Base-by-base conservation (phyloP, 2,329 filamentous ascomycete genomes). In the Ceratocystis destructans region DNA sequence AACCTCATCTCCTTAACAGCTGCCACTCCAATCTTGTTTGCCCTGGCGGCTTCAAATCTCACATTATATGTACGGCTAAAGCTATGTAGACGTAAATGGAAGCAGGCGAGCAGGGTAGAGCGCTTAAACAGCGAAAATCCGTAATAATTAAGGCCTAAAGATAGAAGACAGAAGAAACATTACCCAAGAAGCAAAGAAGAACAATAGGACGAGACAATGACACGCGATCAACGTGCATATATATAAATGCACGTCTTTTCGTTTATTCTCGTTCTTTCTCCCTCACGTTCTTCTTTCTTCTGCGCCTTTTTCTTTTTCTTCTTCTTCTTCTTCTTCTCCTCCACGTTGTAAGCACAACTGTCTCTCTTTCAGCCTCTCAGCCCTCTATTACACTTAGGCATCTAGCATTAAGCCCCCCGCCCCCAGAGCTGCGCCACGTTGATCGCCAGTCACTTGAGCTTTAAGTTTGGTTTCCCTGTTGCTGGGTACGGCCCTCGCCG, bases 341-440 rank as follows among this genome's bases (percentile, higher is more conserved):
- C n/a, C 12, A 41, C 37, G 37, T 41, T 41, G 37, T 41, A 41
- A 3, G 37, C 37, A 12, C 10, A 41, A 41, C 12, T 64, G 20
- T 53, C 41, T 28, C 37, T 8, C 33, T n/a, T 41, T 15, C 37
- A 12, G 10, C 37, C 37, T 12, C 37, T 41, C 37, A 41, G 37
- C 37, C 37, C 37, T 41, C 37, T 12, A 41, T 41, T 2, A 6
- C 45, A 48, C 17, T n/a, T 7, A 7, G 17, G 20, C 4, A 37
- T 37, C 57, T 20, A 50, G 41, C 15, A 48, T 10, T 25, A 48
- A 10, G 15, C 45, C 37, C 53, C 53, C 28, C 20, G 17, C 55
- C 55, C 22, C 33, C 55, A 61, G 55, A 37, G 33, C 59, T 62
- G 59, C 59, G 59, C 59, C 59, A 62, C 59, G 20, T 41, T 41